These are phyloP conservation scores for Emergomyces pasteurianus DNA, from an alignment of 2,329 filamentous ascomycete genomes.

Conservation along the genomic window DNA sequence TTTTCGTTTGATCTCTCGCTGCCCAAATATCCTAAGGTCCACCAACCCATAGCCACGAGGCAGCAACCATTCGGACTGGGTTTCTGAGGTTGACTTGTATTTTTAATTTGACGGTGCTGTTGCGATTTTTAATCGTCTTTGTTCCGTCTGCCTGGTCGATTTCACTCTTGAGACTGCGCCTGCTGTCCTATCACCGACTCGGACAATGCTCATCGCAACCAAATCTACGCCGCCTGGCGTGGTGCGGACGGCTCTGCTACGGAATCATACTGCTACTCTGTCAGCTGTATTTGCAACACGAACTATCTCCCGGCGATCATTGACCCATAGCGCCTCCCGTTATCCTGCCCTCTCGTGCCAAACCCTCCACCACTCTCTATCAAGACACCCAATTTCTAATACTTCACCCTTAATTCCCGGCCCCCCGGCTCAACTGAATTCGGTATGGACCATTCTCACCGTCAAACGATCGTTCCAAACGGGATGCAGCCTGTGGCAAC, in stretches of 20 bases:
- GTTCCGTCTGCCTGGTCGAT: conserved; percentile 4
- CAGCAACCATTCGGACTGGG: conserved; percentile 6
- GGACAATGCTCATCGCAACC: conserved; percentile 30
- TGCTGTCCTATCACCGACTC: not conserved
- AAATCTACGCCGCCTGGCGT: conserved; percentile 23
- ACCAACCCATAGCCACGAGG: conserved; percentile 14
- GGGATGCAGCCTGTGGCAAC: conserved; percentile 21
- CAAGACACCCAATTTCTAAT: conserved; percentile 20
- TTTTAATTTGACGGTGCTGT: not conserved
- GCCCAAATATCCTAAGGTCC: not conserved
- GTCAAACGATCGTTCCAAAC: conserved; percentile 28
- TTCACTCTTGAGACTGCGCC: not conserved
- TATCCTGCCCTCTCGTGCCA: conserved; percentile 17
- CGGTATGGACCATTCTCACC: conserved; percentile 24
- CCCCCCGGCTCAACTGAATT: conserved; percentile 20
- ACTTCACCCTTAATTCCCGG: conserved; percentile 30
- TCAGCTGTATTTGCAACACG: conserved; percentile 20
- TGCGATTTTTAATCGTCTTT: not conserved
- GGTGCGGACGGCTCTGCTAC: conserved; percentile 26
- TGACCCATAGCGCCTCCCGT: conserved; percentile 21
- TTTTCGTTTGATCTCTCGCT: conserved; percentile 1
- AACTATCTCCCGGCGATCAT: conserved; percentile 21
- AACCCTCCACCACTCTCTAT: conserved; percentile 24
- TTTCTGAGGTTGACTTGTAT: not conserved
- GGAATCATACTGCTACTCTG: conserved; percentile 22